Percentiles rank a stretch among this genome's conserved stretches.
Evolutionary conservation across 208 protist genomes (phyloP).

Genomic region (Leptomonas pyrrhocoris): DNA sequence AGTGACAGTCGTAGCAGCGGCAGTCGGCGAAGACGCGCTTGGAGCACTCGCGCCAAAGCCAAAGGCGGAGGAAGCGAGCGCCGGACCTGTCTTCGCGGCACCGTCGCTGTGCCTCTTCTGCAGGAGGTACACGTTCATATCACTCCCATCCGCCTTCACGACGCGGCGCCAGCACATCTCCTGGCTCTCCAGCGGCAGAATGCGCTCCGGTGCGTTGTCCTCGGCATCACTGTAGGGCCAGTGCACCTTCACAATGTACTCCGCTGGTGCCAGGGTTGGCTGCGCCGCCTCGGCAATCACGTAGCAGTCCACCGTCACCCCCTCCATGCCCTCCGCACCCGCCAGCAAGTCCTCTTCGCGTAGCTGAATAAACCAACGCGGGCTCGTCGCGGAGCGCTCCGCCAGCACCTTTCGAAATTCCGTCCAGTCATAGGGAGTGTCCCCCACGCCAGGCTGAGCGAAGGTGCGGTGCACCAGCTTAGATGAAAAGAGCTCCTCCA

Average conservation of each 20-base stretch:
- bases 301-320: constrained; percentile 84
- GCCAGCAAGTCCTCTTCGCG: constrained; percentile 84
- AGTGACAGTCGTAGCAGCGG: constrained; percentile 8
- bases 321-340: constrained; percentile 73
- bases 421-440: constrained; percentile 72
- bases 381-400: constrained; percentile 53
- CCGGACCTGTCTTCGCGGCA: background rate
- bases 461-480: constrained; percentile 73
- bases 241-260: constrained; percentile 89
- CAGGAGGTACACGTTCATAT: constrained; percentile 81
- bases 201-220: constrained; percentile 88
- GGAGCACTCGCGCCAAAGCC: constrained; percentile 35
- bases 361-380: constrained; percentile 88
- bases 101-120: constrained; percentile 43
- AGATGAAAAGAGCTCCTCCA: constrained; percentile 53
- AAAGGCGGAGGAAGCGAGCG: constrained; percentile 32
- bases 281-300: constrained; percentile 75
- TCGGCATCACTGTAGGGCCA: constrained; percentile 87
- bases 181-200: constrained; percentile 72
- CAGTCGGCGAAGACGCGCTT: background rate
- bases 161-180: constrained; percentile 80
- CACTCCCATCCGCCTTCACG: constrained; percentile 64
- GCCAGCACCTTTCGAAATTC: constrained; percentile 65
- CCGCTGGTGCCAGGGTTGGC: constrained; percentile 69
- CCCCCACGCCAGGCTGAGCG: constrained; percentile 22